These are phyloP conservation scores for Fusarium begoniae DNA, from an alignment of 2,329 filamentous ascomycete species.

Conservation along the genomic window DNA sequence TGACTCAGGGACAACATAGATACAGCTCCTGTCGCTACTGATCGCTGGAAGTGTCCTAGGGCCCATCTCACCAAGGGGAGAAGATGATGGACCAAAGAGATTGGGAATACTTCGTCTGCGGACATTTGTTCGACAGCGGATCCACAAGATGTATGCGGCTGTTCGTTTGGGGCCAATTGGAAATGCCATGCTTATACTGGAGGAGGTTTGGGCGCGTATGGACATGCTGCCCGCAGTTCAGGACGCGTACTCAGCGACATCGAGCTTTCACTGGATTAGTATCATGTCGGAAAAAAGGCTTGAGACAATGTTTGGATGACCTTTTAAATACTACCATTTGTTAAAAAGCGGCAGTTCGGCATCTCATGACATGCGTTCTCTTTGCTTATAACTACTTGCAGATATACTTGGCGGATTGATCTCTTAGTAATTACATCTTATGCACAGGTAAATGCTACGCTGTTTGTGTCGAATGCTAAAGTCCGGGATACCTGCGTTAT, in stretches of 20 bases:
- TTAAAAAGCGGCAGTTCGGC: too few relatives aligned
- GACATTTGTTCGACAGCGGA: slow-evolving; percentile 5
- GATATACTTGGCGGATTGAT: neutral
- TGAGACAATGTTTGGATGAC: slow-evolving; percentile 27
- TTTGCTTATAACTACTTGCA: neutral
- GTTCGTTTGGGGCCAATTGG: slow-evolving; percentile 13
- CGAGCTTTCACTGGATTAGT: slow-evolving; percentile 21
- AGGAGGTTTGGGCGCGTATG: slow-evolving; percentile 28
- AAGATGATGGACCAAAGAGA: neutral
- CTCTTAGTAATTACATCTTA: too few relatives aligned
- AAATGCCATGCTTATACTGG: neutral
- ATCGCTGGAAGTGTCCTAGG: slow-evolving; percentile 16
- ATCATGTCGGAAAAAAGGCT: slow-evolving; percentile 19
- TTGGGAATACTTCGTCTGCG: neutral
- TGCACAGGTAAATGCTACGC: neutral
- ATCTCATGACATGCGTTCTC: neutral
- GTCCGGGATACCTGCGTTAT: neutral
- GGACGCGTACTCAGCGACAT: neutral
- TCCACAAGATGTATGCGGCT: neutral
- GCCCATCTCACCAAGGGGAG: neutral
- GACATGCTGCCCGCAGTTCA: neutral
- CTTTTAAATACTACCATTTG: neutral
- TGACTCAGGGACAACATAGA: slow-evolving; percentile 16
- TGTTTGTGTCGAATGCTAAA: neutral
- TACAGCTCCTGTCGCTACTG: slow-evolving; percentile 9